These are phyloP conservation scores for Cordyceps militaris DNA, from an alignment of 2,329 filamentous ascomycete species.

Conservation along the genomic window DNA sequence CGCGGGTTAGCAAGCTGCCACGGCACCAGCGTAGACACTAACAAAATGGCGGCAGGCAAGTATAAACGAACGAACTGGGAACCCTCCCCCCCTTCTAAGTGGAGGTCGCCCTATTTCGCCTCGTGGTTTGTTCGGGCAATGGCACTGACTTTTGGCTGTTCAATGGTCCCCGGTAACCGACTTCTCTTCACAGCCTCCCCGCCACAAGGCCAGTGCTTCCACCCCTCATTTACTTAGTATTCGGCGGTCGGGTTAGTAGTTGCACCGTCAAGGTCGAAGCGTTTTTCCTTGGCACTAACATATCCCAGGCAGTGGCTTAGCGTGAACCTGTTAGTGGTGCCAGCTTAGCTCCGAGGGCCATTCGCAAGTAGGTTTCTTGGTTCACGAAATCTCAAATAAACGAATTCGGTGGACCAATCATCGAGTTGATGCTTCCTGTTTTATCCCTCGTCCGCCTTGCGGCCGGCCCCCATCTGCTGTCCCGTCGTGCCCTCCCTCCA, in stretches of 20 bases:
- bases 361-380: too few species aligned
- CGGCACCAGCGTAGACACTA: neutral
- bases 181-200: neutral
- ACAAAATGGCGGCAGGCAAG: neutral
- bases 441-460: neutral
- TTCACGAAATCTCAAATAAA: neutral
- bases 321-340: neutral
- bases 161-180: neutral
- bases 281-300: neutral
- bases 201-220: neutral
- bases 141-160: neutral
- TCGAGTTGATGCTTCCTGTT: neutral
- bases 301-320: neutral
- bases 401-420: neutral
- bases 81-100: neutral
- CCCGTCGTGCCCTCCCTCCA: neutral
- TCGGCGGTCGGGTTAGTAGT: slow-evolving; percentile 2
- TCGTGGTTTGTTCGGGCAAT: neutral
- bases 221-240: neutral
- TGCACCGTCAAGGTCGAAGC: slow-evolving; percentile 1
- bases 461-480: neutral
- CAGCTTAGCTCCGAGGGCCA: too few species aligned
- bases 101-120: neutral
- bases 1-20: neutral
- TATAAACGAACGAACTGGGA: neutral